Evolutionary conservation across 306 rosid genomes (phyloP).

Genomic region (Acacia confusa): DNA sequence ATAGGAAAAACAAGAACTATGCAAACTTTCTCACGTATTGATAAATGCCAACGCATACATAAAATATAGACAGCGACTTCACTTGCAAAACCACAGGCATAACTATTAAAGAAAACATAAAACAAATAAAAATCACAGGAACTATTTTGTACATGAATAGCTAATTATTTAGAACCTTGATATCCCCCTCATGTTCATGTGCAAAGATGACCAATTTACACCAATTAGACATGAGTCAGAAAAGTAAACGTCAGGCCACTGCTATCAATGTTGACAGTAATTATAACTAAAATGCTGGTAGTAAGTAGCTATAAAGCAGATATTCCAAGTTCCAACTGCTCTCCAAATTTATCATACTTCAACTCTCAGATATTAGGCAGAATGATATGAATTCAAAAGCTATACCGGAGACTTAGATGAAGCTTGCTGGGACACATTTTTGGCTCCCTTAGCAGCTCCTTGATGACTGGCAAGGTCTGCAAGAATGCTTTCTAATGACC

Average conservation of each 20-base stretch:
- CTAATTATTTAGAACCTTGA: background rate
- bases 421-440: conserved; percentile 56
- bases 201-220: background rate
- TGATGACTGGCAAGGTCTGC: conserved; percentile 60
- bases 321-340: background rate
- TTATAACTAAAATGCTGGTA: background rate
- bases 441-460: conserved; percentile 60
- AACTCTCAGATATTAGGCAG: background rate
- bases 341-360: background rate
- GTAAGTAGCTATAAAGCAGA: background rate
- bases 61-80: background rate
- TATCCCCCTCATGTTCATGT: background rate
- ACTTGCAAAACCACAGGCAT: background rate
- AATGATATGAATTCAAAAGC: conserved; percentile 9
- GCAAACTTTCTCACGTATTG: background rate
- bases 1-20: background rate
- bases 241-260: background rate
- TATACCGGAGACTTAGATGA: conserved; percentile 74
- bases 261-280: background rate
- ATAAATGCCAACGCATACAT: background rate
- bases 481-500: conserved; percentile 67
- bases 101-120: background rate
- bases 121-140: background rate
- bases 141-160: background rate
- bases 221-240: background rate